A percentile compares a stretch with the other conserved stretches of the same genome.
These are phyloP conservation scores for Botrytis squamosa DNA, from an alignment of 2,329 filamentous ascomycete genomes.

Conservation along the genomic window DNA sequence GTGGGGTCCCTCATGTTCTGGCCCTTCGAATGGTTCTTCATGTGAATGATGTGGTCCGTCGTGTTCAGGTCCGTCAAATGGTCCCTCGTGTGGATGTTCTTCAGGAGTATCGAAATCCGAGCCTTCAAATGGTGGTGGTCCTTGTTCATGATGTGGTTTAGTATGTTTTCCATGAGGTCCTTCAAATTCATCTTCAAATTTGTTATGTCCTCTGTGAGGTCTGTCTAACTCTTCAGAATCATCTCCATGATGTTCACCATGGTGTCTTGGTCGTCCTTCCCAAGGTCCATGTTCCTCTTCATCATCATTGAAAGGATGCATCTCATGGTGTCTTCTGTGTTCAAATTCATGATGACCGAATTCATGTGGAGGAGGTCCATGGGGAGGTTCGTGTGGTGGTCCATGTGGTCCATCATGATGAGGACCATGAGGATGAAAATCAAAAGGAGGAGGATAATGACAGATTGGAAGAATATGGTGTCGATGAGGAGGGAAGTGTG, in stretches of 20 bases:
- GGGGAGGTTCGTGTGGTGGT: constrained; percentile 17
- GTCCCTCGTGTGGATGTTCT: background rate
- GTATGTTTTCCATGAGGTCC: background rate
- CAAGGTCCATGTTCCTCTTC: background rate
- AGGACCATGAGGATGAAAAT: constrained; percentile 8
- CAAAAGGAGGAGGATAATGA: constrained; percentile 31
- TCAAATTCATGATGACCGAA: constrained; percentile 17
- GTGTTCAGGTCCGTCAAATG: background rate
- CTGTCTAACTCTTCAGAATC: background rate
- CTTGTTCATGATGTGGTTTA: background rate
- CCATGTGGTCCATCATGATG: constrained; percentile 20
- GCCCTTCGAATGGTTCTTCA: background rate
- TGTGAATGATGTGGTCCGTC: constrained; percentile 7
- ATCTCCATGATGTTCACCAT: constrained; percentile 6
- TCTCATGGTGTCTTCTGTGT: constrained; percentile 1
- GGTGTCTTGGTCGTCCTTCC: constrained; percentile 6
- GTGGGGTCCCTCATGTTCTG: background rate
- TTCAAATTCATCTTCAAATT: background rate
- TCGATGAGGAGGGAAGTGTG: constrained; percentile 32
- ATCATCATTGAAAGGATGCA: background rate
- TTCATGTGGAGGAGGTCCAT: constrained; percentile 6
- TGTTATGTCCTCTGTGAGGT: background rate
- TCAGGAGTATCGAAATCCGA: background rate
- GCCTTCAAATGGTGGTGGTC: background rate
- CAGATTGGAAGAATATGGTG: constrained; percentile 32